Percentiles rank a stretch among this genome's conserved stretches.
These are phyloP conservation scores for Acidomyces sp. DNA, from an alignment of 495 filamentous ascomycete genomes.

Conservation along the genomic window DNA sequence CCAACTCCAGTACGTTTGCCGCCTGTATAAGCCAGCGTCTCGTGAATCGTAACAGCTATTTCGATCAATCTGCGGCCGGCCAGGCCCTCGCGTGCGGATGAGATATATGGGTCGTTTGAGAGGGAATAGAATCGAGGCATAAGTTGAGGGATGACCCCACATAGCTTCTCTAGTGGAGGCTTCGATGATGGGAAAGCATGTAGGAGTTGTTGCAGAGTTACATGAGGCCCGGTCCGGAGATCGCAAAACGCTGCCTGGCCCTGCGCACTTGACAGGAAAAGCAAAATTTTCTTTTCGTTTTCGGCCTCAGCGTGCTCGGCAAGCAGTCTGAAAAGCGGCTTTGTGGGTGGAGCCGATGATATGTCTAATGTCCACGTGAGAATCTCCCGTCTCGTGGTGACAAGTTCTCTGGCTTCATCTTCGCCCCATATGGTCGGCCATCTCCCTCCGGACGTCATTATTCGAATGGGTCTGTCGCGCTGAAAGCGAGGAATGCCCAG, in stretches of 20 bases:
- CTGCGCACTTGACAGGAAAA: constrained; percentile 76
- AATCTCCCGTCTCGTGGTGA: constrained; percentile 79
- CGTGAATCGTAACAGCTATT: constrained; percentile 87
- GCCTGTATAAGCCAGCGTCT: constrained; percentile 57
- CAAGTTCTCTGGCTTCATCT: constrained; percentile 66
- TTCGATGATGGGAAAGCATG: constrained; percentile 84
- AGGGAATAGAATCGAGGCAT: constrained; percentile 98
- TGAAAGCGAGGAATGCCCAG: constrained; percentile 64
- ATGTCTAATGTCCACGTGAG: constrained; percentile 92
- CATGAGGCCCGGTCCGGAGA: constrained; percentile 74
- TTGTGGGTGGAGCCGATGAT: constrained; percentile 83
- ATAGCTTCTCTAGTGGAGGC: constrained; percentile 67
- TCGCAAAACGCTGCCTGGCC: constrained; percentile 92
- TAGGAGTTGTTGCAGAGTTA: constrained; percentile 73
- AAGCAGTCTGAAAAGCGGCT: constrained; percentile 70
- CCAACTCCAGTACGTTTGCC: constrained; percentile 30
- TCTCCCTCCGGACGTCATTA: constrained; percentile 65
- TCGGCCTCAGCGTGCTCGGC: constrained; percentile 70
- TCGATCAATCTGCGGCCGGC: constrained; percentile 79
- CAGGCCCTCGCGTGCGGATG: constrained; percentile 50
- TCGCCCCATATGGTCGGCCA: constrained; percentile 99
- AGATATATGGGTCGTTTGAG: constrained; percentile 86
- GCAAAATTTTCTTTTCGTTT: constrained; percentile 75
- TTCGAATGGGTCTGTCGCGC: constrained; percentile 63
- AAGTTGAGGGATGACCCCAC: constrained; percentile 67